Evolutionary conservation across 2,329 filamentous ascomycete species (phyloP).

Genomic region (Pseudovirgaria hyperparasitica): DNA sequence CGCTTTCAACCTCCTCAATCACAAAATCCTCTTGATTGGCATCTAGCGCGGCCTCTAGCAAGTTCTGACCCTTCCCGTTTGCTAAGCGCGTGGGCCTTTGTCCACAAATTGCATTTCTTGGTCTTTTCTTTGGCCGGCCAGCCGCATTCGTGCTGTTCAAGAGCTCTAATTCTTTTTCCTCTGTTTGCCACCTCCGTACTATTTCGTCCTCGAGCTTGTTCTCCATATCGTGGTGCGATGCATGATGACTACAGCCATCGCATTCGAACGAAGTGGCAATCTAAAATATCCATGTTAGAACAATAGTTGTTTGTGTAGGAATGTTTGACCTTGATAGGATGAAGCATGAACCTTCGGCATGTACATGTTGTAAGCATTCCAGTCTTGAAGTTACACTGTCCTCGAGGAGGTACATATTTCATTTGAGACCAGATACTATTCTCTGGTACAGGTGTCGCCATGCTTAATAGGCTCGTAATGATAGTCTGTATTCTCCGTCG

Average conservation of each 20-base stretch:
- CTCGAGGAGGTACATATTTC: conserved; percentile 38
- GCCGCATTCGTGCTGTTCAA: not conserved
- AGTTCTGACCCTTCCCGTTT: no score
- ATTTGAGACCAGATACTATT: conserved; percentile 38
- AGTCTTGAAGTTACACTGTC: conserved; percentile 38
- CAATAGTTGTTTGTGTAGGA: no score
- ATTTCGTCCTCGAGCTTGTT: conserved; percentile 37
- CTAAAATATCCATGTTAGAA: conserved; percentile 8
- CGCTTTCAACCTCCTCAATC: no score
- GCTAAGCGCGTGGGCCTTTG: no score
- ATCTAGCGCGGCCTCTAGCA: no score
- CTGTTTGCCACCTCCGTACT: conserved; percentile 30
- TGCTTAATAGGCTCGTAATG: no score
- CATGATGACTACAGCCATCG: conserved; percentile 43
- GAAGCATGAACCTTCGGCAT: conserved; percentile 44
- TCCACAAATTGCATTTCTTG: not conserved
- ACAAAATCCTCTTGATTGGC: no score
- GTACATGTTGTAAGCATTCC: conserved; percentile 32
- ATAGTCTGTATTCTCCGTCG: no score
- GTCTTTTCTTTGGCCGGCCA: not conserved
- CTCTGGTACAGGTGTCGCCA: conserved; percentile 3
- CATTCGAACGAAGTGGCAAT: conserved; percentile 40
- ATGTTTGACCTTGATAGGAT: conserved; percentile 37
- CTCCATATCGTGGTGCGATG: conserved; percentile 41
- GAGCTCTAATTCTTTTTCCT: conserved; percentile 19